Evolutionary conservation across 2,329 filamentous ascomycete genomes (phyloP), one percentile per base, ranked within the genome.

Genomic region (Fusarium sp.): DNA sequence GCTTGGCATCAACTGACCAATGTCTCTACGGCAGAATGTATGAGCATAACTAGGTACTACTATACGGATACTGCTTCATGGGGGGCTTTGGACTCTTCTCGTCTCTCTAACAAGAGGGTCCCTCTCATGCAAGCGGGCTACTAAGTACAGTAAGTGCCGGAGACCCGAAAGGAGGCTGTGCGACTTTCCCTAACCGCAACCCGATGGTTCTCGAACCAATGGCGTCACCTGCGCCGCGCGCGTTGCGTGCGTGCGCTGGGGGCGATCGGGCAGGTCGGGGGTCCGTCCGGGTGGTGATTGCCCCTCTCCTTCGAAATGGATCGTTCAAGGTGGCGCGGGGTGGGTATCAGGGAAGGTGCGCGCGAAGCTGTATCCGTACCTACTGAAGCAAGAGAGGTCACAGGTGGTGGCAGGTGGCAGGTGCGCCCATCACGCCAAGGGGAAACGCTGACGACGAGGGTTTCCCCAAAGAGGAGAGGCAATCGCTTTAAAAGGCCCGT

Each of bases 101-200:
- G 25, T 25, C 14, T 29, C 14, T 23, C 11, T 49, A 18, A 34
- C 14, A 9, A 34, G 31, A 13, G 16, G 50, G 29, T 11, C 14
- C 14, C 16, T 16, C 31, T 23, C 29, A 54, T 31, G 29, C 18
- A 20, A 36, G 13, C 20, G 4, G 7, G 9, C 9, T 29, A 29
- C 27, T 29, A 29, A 29, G 16, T n/a, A 23, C n/a, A 23, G 18
- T n/a, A 33, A 18, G 18, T 50, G 46, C 53, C 34, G 54, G 29
- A 44, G 46, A 44, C 16, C 60, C 59, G 44, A 44, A 53, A 27
- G 54, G 67, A 64, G 68, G 68, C 68, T 70, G 67, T 70, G 68
- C 55, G 23, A 25, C 55, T 46, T 49, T 58, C 56, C 18, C 20
- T 20, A 34, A 44, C 14, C 40, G 51, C 55, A 60, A 27, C 49